Conservation (phyloP, 2,329 filamentous ascomycete genomes). For the Fusarium chlamydosporum region DNA sequence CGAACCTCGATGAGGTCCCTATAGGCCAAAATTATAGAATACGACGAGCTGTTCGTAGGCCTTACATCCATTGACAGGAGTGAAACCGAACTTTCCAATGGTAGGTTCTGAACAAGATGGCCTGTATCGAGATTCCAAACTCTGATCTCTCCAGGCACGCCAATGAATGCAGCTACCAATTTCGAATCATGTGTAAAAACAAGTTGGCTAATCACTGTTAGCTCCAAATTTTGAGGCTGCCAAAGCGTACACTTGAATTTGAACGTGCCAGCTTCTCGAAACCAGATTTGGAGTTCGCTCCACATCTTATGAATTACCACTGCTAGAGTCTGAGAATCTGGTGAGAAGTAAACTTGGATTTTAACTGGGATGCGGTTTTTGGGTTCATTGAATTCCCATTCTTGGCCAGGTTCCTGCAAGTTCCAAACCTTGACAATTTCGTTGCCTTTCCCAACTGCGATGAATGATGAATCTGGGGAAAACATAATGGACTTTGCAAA, state of each 20-base stretch:
- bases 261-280: neutral
- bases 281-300: neutral
- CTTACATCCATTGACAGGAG: neutral
- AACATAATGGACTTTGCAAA: accelerated
- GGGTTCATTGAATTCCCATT: neutral
- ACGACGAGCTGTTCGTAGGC: accelerated
- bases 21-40: neutral
- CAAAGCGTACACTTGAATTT: neutral
- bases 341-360: neutral
- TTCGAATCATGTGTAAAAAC: neutral
- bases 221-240: accelerated
- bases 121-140: neutral
- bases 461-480: neutral
- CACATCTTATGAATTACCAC: accelerated
- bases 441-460: accelerated
- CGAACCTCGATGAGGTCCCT: accelerated
- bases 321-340: neutral
- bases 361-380: accelerated
- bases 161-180: neutral
- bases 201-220: too few species aligned
- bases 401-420: neutral
- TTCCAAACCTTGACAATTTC: accelerated
- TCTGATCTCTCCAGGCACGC: accelerated
- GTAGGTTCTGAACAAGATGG: neutral
- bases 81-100: accelerated